phyloP scores from a whole-genome alignment of 768 basidiomycete species.

The Hemileccinum impolitum region DNA sequence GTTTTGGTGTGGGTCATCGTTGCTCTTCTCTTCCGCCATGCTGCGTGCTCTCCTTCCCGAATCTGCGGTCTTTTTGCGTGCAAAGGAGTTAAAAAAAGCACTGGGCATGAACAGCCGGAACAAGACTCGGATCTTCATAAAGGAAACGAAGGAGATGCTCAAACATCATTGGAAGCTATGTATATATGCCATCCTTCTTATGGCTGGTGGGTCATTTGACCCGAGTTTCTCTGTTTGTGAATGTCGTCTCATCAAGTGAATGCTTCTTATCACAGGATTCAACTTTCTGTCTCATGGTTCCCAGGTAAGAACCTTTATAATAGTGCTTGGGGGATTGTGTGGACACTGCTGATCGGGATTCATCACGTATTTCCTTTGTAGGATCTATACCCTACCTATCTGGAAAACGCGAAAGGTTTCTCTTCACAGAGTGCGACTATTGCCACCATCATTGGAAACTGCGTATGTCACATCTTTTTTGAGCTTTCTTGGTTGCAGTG shows the following conservation, averaged over 20 bases:
- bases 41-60: slow-evolving; percentile 74
- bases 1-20: slow-evolving; percentile 77
- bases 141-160: slow-evolving; percentile 72
- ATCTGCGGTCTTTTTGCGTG: slow-evolving; percentile 68
- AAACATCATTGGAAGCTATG: slow-evolving; percentile 79
- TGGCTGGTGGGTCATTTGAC: slow-evolving; percentile 47
- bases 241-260: neutral
- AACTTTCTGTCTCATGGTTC: slow-evolving; percentile 78
- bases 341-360: neutral
- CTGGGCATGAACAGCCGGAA: slow-evolving; percentile 32
- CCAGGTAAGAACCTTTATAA: slow-evolving; percentile 36
- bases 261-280: slow-evolving; percentile 44
- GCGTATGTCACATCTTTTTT: slow-evolving; percentile 35
- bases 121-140: slow-evolving; percentile 71
- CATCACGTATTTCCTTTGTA: slow-evolving; percentile 16
- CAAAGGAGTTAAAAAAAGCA: slow-evolving; percentile 50
- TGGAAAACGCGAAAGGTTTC: slow-evolving; percentile 62
- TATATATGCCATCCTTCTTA: slow-evolving; percentile 79
- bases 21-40: slow-evolving; percentile 66
- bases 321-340: neutral
- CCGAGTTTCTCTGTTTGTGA: neutral
- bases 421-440: slow-evolving; percentile 54
- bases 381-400: slow-evolving; percentile 81
- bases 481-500: neutral
- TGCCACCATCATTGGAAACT: slow-evolving; percentile 81